A percentile compares a stretch with the other conserved stretches of the same genome.
phyloP scores from a whole-genome alignment of 306 rosid species.

The Canavalia ensiformis region DNA sequence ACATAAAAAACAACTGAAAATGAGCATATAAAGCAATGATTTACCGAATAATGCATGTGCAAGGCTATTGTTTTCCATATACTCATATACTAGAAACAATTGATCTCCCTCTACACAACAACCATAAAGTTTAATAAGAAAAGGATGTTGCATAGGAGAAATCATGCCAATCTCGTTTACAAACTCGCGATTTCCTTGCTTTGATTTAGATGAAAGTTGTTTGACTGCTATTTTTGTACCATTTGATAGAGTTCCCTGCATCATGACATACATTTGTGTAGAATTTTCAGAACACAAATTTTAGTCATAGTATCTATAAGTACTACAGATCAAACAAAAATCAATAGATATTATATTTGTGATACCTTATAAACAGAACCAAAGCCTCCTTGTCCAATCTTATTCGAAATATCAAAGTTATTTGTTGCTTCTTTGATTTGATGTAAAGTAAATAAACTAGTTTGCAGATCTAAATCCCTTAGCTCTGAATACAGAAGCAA shows the following conservation, averaged over 20 bases:
- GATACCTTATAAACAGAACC: constrained; percentile 69
- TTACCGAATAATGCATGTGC: constrained; percentile 60
- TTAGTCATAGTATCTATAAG: background rate
- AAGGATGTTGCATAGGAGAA: constrained; percentile 59
- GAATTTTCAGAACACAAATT: too few species aligned
- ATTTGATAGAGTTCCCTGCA: constrained; percentile 58
- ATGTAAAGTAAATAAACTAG: constrained; percentile 14
- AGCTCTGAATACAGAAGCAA: constrained; percentile 43
- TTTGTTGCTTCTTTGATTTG: constrained; percentile 41
- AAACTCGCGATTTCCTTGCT: constrained; percentile 64
- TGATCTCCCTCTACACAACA: constrained; percentile 64
- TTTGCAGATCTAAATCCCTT: constrained; percentile 40
- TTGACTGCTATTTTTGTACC: constrained; percentile 59
- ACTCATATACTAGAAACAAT: constrained; percentile 56
- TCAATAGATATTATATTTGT: background rate
- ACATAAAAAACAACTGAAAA: background rate
- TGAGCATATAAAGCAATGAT: background rate
- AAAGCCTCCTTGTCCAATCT: constrained; percentile 72
- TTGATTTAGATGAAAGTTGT: constrained; percentile 58
- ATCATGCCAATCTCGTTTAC: constrained; percentile 66
- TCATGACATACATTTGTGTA: background rate
- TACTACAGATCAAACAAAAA: background rate
- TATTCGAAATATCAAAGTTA: constrained; percentile 38
- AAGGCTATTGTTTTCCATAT: constrained; percentile 63
- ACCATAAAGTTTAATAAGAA: constrained; percentile 62